Evolutionary conservation across 1,284 basidiomycete species (phyloP).

Genomic region (Microbotryum intermedium): DNA sequence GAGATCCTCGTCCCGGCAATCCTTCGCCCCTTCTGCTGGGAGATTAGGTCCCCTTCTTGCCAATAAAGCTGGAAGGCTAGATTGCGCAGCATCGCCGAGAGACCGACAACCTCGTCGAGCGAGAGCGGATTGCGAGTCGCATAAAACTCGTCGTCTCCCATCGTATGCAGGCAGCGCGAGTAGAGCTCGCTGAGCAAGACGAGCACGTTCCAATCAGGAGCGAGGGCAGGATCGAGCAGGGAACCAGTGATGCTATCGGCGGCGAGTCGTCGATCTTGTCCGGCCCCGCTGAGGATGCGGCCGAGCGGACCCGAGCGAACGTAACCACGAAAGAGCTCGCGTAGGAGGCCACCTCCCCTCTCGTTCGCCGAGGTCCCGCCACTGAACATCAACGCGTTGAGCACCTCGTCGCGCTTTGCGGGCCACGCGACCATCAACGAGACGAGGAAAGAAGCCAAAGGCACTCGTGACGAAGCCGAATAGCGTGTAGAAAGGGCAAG

Average conservation of each 20-base stretch:
- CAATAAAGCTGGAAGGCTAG: constrained; percentile 73
- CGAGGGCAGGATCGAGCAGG: constrained; percentile 31
- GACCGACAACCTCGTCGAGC: constrained; percentile 67
- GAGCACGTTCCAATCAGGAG: constrained; percentile 49
- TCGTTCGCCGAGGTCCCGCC: constrained; percentile 22
- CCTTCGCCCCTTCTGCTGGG: constrained; percentile 33
- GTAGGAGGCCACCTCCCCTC: constrained; percentile 53
- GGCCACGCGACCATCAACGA: constrained; percentile 55
- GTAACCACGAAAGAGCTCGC: constrained; percentile 62
- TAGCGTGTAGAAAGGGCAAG: constrained; percentile 35
- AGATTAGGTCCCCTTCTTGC: constrained; percentile 46
- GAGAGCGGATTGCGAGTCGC: constrained; percentile 62
- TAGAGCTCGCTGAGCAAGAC: constrained; percentile 77
- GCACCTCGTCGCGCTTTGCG: constrained; percentile 46
- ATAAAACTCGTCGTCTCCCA: constrained; percentile 97
- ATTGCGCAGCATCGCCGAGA: constrained; percentile 63
- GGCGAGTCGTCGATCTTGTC: too few species aligned
- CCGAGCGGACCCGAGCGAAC: constrained; percentile 45
- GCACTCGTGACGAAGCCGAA: constrained; percentile 42
- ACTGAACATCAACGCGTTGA: constrained; percentile 41
- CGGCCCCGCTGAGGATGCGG: constrained; percentile 45
- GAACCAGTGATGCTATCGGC: constrained; percentile 36
- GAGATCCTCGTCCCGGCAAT: constrained; percentile 46
- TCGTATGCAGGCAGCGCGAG: constrained; percentile 72
- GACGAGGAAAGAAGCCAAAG: constrained; percentile 50